Percentiles rank a stretch among this genome's conserved stretches.
These are phyloP conservation scores for Eragrostis curvula DNA, from an alignment of 176 grass and related monocot genomes.

Conservation along the genomic window DNA sequence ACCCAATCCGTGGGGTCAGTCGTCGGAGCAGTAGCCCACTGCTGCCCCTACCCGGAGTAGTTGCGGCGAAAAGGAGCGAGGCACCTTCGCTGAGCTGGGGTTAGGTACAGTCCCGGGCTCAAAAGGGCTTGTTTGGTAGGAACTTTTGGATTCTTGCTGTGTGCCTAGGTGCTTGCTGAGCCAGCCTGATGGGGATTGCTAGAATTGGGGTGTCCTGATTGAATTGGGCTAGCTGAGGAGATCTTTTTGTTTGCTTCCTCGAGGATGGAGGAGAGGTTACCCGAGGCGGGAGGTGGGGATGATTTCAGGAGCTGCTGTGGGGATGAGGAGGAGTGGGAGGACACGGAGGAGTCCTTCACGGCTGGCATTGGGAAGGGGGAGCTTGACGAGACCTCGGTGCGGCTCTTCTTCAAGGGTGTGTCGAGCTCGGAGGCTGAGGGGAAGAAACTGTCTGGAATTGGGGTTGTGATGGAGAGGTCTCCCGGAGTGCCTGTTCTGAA, in stretches of 20 bases:
- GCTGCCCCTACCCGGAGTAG: background rate
- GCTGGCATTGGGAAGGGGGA: conserved; percentile 54
- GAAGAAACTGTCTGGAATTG: conserved; percentile 76
- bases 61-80: conserved; percentile 39
- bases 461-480: conserved; percentile 89
- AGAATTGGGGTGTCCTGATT: conserved; percentile 23
- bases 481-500: conserved; percentile 55
- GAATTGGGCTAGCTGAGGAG: background rate
- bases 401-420: conserved; percentile 95
- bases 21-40: conserved; percentile 3
- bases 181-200: conserved; percentile 18
- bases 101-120: conserved; percentile 27
- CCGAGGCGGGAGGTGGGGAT: conserved; percentile 19
- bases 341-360: conserved; percentile 86
- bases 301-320: conserved; percentile 89
- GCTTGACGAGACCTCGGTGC: conserved; percentile 77
- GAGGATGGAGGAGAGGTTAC: conserved; percentile 46
- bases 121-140: conserved; percentile 47
- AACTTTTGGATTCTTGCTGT: conserved; percentile 20
- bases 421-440: conserved; percentile 54
- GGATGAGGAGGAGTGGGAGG: conserved; percentile 94
- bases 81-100: conserved; percentile 21
- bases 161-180: background rate
- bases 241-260: background rate
- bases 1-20: background rate